These are phyloP conservation scores for Aspergillus sp. DNA, from an alignment of 2,329 filamentous ascomycete species.

Conservation along the genomic window DNA sequence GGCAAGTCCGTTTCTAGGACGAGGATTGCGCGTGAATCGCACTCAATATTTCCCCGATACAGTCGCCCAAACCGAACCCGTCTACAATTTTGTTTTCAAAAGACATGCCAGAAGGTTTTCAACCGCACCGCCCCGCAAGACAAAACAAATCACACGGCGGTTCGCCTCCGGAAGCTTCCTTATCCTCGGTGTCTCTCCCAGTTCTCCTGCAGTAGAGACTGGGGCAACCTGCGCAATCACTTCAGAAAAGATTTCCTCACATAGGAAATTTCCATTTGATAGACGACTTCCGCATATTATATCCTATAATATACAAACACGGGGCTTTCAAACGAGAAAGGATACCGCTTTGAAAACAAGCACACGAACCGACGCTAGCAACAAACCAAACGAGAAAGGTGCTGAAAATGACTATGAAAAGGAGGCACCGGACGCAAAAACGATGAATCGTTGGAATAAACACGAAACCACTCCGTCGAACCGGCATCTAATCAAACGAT, in stretches of 20 bases:
- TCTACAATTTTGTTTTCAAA: conserved; percentile 17
- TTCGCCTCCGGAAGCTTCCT: conserved; percentile 58
- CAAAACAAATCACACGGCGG: conserved; percentile 49
- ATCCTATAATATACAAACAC: conserved; percentile 27
- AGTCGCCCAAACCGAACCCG: conserved; percentile 13
- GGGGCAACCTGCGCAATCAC: conserved; percentile 32
- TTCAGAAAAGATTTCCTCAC: conserved; percentile 31
- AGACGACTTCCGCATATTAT: conserved; percentile 18
- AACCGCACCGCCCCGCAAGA: conserved; percentile 24
- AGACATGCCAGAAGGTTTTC: conserved; percentile 18
- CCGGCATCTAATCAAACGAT: conserved; percentile 55
- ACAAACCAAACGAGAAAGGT: conserved; percentile 10
- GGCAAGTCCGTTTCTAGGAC: conserved; percentile 34
- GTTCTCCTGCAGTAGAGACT: conserved; percentile 33
- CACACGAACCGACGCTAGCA: conserved; percentile 15
- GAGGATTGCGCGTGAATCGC: conserved; percentile 27
- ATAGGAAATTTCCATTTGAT: conserved; percentile 21
- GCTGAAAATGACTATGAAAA: conserved; percentile 8
- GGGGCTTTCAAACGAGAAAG: conserved; percentile 32
- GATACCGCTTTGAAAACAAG: conserved; percentile 18
- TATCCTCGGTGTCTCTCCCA: conserved; percentile 47
- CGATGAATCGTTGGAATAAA: conserved; percentile 17
- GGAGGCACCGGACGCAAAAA: conserved; percentile 26
- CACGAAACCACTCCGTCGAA: conserved; percentile 21
- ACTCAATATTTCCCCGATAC: conserved; percentile 19